These are phyloP conservation scores for Botrytis aclada DNA, from an alignment of 2,329 filamentous ascomycete species.

Conservation along the genomic window DNA sequence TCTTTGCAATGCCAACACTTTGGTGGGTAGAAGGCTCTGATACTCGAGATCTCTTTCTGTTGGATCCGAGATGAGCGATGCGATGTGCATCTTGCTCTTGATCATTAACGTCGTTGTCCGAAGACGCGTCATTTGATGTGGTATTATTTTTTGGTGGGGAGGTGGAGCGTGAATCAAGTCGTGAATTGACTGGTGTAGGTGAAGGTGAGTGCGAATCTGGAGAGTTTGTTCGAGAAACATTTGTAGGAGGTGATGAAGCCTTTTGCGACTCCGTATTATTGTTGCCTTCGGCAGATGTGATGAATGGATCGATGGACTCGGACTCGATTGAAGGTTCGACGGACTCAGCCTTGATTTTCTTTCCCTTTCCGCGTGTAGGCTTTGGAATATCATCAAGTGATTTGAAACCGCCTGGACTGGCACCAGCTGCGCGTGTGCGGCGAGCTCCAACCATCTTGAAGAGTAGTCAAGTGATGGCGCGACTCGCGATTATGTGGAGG, in stretches of 20 bases:
- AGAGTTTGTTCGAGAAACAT: background rate
- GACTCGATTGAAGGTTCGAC: conserved; percentile 7
- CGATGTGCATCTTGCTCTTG: background rate
- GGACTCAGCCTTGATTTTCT: background rate
- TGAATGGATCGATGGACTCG: background rate
- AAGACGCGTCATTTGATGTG: conserved; percentile 11
- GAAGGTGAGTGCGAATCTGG: conserved; percentile 17
- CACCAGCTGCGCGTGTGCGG: conserved; percentile 10
- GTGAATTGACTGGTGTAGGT: conserved; percentile 8
- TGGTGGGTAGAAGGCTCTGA: background rate
- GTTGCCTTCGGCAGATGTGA: background rate
- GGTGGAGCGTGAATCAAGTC: conserved; percentile 19
- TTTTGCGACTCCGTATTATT: conserved; percentile 14
- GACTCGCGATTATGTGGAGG: conserved; percentile 1
- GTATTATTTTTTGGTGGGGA: background rate
- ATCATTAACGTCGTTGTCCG: conserved; percentile 4
- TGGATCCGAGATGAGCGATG: background rate
- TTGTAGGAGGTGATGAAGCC: background rate
- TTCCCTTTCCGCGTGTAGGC: conserved; percentile 1
- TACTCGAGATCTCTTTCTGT: conserved; percentile 14
- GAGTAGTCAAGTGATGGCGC: background rate
- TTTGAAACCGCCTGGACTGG: conserved; percentile 19
- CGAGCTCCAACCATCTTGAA: conserved; percentile 13
- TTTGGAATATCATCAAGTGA: conserved; percentile 16
- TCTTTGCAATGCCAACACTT: background rate